These are phyloP conservation scores for Bullera alba DNA, from an alignment of 768 basidiomycete genomes.

Conservation along the genomic window DNA sequence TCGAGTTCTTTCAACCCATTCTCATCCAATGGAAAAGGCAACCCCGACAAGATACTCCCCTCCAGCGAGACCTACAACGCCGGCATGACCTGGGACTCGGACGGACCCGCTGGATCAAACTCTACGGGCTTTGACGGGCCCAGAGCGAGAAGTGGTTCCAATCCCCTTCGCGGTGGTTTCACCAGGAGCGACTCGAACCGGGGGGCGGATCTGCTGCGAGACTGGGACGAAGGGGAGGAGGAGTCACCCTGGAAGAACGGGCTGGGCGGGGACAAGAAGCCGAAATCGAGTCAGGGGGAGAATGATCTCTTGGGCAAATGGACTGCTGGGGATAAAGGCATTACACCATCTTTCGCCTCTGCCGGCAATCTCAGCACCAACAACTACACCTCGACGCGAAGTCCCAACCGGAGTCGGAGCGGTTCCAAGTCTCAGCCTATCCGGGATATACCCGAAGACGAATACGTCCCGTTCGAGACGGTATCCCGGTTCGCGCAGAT, in stretches of 20 bases:
- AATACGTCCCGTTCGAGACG: constrained; percentile 27
- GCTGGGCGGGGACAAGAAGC: background rate
- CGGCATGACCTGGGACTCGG: constrained; percentile 31
- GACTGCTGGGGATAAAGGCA: constrained; percentile 17
- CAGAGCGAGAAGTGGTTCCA: constrained; percentile 17
- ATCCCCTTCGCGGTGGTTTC: constrained; percentile 1
- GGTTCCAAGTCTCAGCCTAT: constrained; percentile 18
- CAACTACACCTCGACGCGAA: background rate
- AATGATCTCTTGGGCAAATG: constrained; percentile 25
- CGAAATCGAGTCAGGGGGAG: constrained; percentile 1
- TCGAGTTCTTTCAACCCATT: constrained; percentile 30
- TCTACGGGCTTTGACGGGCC: no score
- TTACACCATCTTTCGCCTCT: constrained; percentile 18
- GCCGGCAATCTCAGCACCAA: background rate
- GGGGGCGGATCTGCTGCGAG: constrained; percentile 2
- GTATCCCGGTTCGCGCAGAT: constrained; percentile 18
- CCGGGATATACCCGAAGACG: constrained; percentile 23
- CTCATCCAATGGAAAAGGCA: constrained; percentile 2
- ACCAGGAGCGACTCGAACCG: background rate
- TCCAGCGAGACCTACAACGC: constrained; percentile 31
- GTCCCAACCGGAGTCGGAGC: constrained; percentile 8
- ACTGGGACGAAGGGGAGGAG: constrained; percentile 9
- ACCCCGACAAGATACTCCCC: constrained; percentile 1
- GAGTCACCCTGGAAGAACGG: constrained; percentile 10
- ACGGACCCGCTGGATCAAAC: constrained; percentile 15